Percentiles rank a stretch among this genome's conserved stretches.
Evolutionary conservation across 768 basidiomycete genomes (phyloP).

Genomic region (Phaeotremella fagi): DNA sequence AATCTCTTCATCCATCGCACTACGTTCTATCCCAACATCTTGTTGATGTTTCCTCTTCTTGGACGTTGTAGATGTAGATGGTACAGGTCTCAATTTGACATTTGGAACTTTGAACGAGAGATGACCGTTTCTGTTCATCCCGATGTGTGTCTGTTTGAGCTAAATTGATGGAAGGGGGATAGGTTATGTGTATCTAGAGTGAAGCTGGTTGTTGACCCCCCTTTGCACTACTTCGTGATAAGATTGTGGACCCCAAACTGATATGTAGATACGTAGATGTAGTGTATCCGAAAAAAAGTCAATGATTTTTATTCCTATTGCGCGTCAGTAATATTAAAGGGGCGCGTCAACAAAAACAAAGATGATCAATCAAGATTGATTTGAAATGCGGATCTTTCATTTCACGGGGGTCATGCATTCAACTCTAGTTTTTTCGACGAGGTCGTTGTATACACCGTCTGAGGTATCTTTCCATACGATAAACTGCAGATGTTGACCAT

Average conservation of each 20-base stretch:
- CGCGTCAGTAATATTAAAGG: background rate
- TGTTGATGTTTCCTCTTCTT: background rate
- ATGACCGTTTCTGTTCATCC: slow-evolving; percentile 46
- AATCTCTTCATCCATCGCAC: slow-evolving; percentile 38
- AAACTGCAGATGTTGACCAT: background rate
- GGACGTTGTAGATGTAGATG: slow-evolving; percentile 11
- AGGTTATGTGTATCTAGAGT: too few species aligned
- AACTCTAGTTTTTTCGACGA: background rate
- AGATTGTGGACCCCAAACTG: too few species aligned
- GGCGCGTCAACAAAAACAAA: background rate
- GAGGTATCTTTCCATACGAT: background rate
- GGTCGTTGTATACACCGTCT: background rate
- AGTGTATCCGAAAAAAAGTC: too few species aligned
- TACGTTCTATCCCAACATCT: slow-evolving; percentile 8
- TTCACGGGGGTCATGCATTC: background rate
- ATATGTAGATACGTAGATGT: too few species aligned
- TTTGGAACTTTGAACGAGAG: slow-evolving; percentile 48
- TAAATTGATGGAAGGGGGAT: too few species aligned
- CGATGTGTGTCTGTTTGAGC: too few species aligned
- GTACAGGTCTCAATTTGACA: slow-evolving; percentile 49
- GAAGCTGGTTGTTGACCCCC: too few species aligned
- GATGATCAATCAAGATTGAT: too few species aligned
- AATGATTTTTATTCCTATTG: too few species aligned
- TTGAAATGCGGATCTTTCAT: background rate
- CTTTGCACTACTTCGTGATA: too few species aligned